A percentile compares a stretch with the other conserved stretches of the same genome.
phyloP scores from a whole-genome alignment of 208 protist genomes.

The Plasmodiophora brassicae region DNA sequence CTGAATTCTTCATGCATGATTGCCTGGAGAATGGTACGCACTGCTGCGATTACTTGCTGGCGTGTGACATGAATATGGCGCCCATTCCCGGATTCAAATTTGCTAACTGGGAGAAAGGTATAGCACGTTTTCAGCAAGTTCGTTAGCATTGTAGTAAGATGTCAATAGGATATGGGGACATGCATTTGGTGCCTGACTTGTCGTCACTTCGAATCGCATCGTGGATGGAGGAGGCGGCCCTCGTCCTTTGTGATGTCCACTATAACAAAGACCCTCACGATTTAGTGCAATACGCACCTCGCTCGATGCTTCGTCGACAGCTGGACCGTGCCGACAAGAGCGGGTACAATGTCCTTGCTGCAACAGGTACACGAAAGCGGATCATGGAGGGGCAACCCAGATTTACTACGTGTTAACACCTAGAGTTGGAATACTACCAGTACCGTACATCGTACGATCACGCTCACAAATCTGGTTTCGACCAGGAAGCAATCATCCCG shows the following conservation, averaged over 20 bases:
- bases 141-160: too few relatives aligned
- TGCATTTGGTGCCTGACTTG: slow-evolving; percentile 32
- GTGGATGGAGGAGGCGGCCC: neutral
- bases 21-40: slow-evolving; percentile 24
- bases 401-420: too few relatives aligned
- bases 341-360: neutral
- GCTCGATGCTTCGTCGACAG: slow-evolving; percentile 15
- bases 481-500: neutral
- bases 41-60: slow-evolving; percentile 35
- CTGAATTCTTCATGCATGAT: slow-evolving; percentile 22
- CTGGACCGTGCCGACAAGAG: neutral
- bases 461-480: neutral
- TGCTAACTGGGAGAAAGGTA: slow-evolving; percentile 36
- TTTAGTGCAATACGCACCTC: slow-evolving; percentile 8
- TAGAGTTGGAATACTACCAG: slow-evolving; percentile 18
- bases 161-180: slow-evolving; percentile 36
- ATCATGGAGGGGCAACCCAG: too few relatives aligned
- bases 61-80: slow-evolving; percentile 35
- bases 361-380: neutral
- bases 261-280: slow-evolving; percentile 5
- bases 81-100: neutral
- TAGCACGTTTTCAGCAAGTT: neutral
- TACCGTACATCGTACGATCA: neutral
- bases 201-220: neutral
- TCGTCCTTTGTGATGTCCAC: slow-evolving; percentile 20